A percentile compares a stretch with the other conserved stretches of the same genome.
phyloP scores from a whole-genome alignment of 768 basidiomycete species.

The Termitomyces sp. region DNA sequence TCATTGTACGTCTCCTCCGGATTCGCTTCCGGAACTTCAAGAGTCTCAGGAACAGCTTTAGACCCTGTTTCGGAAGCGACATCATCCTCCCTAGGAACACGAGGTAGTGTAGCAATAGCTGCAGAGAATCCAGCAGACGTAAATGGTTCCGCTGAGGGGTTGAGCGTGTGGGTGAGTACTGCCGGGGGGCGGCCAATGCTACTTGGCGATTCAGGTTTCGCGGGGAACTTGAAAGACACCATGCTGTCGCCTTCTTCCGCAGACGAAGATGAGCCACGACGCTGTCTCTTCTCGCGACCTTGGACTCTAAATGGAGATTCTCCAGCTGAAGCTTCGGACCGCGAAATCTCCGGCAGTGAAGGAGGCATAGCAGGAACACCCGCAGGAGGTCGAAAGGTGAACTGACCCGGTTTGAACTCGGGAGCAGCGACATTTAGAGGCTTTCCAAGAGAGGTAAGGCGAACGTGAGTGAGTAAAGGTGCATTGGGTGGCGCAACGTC shows the following conservation, averaged over 20 bases:
- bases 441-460: constrained; percentile 50
- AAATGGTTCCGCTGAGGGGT: constrained; percentile 52
- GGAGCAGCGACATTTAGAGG: constrained; percentile 75
- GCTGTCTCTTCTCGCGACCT: constrained; percentile 78
- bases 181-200: constrained; percentile 36
- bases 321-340: constrained; percentile 28
- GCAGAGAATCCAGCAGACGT: constrained; percentile 63
- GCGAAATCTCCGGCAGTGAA: constrained; percentile 20
- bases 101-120: constrained; percentile 28
- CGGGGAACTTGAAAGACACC: constrained; percentile 75
- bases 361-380: constrained; percentile 57
- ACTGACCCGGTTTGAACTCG: constrained; percentile 75
- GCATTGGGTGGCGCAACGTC: constrained; percentile 29
- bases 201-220: constrained; percentile 41
- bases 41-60: constrained; percentile 2
- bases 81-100: constrained; percentile 21
- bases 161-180: constrained; percentile 24
- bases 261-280: constrained; percentile 43
- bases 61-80: not conserved
- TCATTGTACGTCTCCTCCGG: constrained; percentile 24
- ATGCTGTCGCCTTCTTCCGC: constrained; percentile 59
- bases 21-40: constrained; percentile 10
- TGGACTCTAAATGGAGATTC: constrained; percentile 46
- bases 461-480: constrained; percentile 31
- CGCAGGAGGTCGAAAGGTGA: constrained; percentile 71